phyloP scores from a whole-genome alignment of 2,329 filamentous ascomycete species.

The Cytospora paraplurivora region DNA sequence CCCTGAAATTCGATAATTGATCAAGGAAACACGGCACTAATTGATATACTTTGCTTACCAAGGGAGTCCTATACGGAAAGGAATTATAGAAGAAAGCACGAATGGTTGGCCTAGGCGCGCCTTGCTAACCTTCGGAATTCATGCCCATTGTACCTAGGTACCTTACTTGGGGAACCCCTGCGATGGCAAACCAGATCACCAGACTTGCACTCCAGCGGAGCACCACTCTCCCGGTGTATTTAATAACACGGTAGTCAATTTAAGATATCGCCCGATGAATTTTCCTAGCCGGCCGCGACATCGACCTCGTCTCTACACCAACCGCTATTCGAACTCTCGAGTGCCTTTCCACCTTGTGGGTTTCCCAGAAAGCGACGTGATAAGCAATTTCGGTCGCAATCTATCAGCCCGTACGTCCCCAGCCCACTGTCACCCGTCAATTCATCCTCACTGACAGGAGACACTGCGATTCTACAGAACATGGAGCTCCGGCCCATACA shows the following conservation, averaged over 20 bases:
- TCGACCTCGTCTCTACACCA: not conserved
- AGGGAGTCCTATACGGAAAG: no score
- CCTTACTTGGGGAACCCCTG: no score
- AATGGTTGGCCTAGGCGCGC: no score
- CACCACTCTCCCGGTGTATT: not conserved
- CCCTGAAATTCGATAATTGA: no score
- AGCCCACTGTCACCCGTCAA: not conserved
- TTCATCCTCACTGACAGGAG: slow-evolving; percentile 1
- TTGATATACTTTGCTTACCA: no score
- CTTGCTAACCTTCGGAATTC: no score
- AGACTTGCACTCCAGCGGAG: no score
- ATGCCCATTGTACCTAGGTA: no score
- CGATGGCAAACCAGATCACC: no score
- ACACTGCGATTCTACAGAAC: not conserved
- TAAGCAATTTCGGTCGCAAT: not conserved
- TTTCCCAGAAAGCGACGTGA: not conserved
- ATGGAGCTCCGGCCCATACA: slow-evolving; percentile 27
- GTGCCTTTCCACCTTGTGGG: not conserved
- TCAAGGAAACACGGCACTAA: no score
- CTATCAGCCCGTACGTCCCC: not conserved
- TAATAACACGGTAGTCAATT: not conserved
- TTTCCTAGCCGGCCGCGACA: slow-evolving; percentile 3
- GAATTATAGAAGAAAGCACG: no score
- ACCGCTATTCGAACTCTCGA: not conserved
- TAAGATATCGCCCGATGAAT: not conserved